Base-by-base conservation (phyloP, 768 basidiomycete genomes). In the Botryobasidium botryosum region DNA sequence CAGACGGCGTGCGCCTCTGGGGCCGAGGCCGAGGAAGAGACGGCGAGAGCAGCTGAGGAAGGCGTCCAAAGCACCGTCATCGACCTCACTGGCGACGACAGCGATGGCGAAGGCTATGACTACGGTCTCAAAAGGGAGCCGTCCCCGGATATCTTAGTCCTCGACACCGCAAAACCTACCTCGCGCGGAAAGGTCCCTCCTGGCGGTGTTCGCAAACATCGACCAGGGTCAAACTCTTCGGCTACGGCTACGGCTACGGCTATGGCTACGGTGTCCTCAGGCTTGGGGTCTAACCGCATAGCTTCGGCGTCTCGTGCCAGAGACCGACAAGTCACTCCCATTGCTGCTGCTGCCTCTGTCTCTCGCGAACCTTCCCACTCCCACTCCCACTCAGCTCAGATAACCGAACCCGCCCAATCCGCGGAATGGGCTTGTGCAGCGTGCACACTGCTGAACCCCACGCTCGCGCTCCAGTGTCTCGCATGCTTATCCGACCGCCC, bases 1-100 rank as follows among this genome's bases (percentile, higher is more conserved):
- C 79, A 81, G 53, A 77, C 77, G 55, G 59, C 70, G 1, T 96
- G 91, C 51, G 81, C 68, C 2, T 75, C 71, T 44, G 79, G 76
- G 1, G 61, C 62, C 7, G 39, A 63, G 12, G 76, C 74, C 2
- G 59, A 73, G 50, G 64, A 58, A 2, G 82, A 83, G 57, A 77
- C 75, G 2, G 71, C 68, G 18, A 82, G 75, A 55, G 86, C 81
- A 8, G 72, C 75, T 0, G 64, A 71, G 44, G 69, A 78, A 37
- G 82, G 82, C 12, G 43, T 47, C 31, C 21, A 49, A 6, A 43
- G 44, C 2, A 28, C 21, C 3, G 44, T 46, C 15, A 43, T 77
- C 40, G 77, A 80, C 55, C 64, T 79, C 45, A 78, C 74, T 1
- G 55, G 59, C n/a, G 60, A 61, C 25, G 55, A 49, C 5, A 58